Evolutionary conservation across 768 basidiomycete species (phyloP).

Genomic region (Fistulinella prunicolor): DNA sequence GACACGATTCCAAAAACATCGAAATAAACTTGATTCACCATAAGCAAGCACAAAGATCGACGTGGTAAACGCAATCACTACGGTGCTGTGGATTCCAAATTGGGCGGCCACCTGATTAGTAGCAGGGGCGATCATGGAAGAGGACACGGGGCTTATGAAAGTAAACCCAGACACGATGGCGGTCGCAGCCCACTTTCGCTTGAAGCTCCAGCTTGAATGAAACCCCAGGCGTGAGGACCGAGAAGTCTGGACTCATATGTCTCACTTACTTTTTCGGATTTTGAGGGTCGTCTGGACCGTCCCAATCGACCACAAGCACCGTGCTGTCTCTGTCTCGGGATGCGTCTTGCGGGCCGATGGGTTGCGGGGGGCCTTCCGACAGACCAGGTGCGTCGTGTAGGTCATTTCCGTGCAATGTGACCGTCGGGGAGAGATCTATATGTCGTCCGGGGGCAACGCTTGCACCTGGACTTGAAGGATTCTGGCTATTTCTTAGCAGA

Average conservation of each 20-base stretch:
- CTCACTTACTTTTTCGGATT: slow-evolving; percentile 56
- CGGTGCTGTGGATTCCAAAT: slow-evolving; percentile 52
- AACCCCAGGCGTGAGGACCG: neutral
- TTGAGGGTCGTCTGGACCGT: slow-evolving; percentile 54
- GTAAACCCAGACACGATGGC: slow-evolving; percentile 65
- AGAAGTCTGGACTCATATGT: neutral
- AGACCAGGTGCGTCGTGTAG: neutral
- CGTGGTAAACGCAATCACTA: slow-evolving; percentile 52
- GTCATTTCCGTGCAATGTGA: slow-evolving; percentile 9
- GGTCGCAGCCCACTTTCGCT: slow-evolving; percentile 62
- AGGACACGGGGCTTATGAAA: slow-evolving; percentile 66
- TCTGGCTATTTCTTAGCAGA: neutral
- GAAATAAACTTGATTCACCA: slow-evolving; percentile 35
- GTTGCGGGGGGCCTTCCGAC: neutral
- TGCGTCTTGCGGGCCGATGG: neutral
- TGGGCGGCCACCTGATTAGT: slow-evolving; percentile 44
- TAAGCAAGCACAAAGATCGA: slow-evolving; percentile 62
- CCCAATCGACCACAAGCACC: slow-evolving; percentile 53
- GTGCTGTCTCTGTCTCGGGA: neutral
- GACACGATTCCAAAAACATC: neutral
- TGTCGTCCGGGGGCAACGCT: too few species aligned
- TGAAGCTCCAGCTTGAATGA: slow-evolving; percentile 54
- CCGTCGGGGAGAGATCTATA: slow-evolving; percentile 2
- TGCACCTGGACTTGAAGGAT: too few species aligned
- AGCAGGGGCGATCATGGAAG: slow-evolving; percentile 74